Evolutionary conservation across 2,329 filamentous ascomycete species (phyloP).

Genomic region (Colletotrichum coccodes): DNA sequence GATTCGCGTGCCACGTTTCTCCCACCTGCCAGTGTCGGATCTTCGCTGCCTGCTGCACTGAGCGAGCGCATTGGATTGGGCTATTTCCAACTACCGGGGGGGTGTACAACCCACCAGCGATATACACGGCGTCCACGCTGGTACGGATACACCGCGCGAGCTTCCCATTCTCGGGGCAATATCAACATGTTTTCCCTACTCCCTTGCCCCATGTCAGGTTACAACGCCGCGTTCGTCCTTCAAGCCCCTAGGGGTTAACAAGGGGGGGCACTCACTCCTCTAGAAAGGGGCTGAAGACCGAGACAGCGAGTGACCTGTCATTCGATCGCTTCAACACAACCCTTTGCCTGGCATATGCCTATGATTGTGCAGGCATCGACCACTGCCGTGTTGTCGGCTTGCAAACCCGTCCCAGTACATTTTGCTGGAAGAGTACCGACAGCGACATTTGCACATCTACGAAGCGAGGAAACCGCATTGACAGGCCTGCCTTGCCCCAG

Average conservation of each 20-base stretch:
- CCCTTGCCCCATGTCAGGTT: not conserved
- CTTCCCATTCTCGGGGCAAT: constrained; percentile 6
- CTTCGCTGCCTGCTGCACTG: constrained; percentile 12
- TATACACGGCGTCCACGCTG: not conserved
- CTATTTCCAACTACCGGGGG: not conserved
- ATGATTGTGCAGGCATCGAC: not conserved
- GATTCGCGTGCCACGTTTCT: constrained; percentile 33
- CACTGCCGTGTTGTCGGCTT: not conserved
- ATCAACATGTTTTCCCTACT: not conserved
- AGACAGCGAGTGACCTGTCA: not conserved
- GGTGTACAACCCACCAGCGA: not conserved
- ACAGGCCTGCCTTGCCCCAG: not conserved
- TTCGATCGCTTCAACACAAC: not conserved
- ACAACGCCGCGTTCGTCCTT: not conserved
- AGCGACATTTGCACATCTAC: too few relatives aligned
- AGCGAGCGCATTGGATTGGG: constrained; percentile 14
- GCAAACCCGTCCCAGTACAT: not conserved
- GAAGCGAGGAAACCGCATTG: not conserved
- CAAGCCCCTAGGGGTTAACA: not conserved
- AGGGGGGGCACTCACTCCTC: not conserved
- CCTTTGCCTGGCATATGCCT: too few relatives aligned
- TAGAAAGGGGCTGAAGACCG: not conserved
- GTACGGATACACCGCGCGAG: not conserved
- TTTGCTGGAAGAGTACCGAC: not conserved
- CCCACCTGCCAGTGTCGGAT: constrained; percentile 31